These are phyloP conservation scores for Carex myosuroides DNA, from an alignment of 176 grass and related monocot species.

Conservation along the genomic window DNA sequence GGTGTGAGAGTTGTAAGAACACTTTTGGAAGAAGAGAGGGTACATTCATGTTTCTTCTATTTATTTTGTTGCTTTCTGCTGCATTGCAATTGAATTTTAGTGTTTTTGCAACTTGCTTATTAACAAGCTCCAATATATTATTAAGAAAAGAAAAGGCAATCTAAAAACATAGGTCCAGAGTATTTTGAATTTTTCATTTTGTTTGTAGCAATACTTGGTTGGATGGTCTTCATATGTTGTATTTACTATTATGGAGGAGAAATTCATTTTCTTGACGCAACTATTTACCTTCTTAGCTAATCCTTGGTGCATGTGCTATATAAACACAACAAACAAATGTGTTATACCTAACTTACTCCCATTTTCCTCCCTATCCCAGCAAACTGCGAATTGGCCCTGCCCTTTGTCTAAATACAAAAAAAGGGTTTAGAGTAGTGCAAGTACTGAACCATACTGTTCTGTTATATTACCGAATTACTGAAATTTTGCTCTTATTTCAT, in stretches of 20 bases:
- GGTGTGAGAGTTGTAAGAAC: constrained; percentile 96
- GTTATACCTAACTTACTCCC: not conserved
- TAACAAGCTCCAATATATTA: not conserved
- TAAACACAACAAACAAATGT: not conserved
- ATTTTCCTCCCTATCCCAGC: not conserved
- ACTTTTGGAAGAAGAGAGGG: constrained; percentile 92
- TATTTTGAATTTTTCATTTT: not conserved
- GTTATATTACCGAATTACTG: not conserved
- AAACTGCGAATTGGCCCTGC: not conserved
- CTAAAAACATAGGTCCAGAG: not conserved
- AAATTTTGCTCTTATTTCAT: not conserved
- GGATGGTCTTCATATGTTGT: not conserved
- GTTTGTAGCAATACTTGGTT: not conserved
- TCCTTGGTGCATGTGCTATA: not conserved
- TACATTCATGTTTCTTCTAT: constrained; percentile 32
- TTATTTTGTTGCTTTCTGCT: not conserved
- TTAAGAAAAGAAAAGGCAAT: not conserved
- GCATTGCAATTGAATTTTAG: not conserved
- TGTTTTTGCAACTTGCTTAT: not conserved
- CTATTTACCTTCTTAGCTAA: not conserved
- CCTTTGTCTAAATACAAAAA: not conserved
- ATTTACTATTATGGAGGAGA: not conserved
- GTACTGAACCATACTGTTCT: not conserved
- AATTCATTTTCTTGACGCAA: not conserved
- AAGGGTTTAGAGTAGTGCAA: not conserved